Conservation (phyloP, 1,139 yeast species). For the Lodderomyces margitis region DNA sequence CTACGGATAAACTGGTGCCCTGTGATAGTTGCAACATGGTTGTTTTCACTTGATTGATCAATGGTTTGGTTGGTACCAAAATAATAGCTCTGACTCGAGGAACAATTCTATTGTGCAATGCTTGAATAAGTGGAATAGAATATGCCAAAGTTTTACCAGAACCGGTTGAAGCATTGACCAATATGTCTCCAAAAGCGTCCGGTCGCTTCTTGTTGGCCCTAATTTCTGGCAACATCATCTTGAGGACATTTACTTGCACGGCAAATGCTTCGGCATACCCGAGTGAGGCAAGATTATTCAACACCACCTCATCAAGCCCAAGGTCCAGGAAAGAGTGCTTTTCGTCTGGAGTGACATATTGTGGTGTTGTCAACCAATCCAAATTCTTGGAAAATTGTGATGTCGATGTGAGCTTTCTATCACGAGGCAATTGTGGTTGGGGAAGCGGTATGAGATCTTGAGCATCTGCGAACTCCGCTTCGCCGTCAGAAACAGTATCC, state of each 20-base stretch:
- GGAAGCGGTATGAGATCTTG: slow-evolving; percentile 77
- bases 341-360: slow-evolving; percentile 46
- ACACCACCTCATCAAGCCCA: slow-evolving; percentile 37
- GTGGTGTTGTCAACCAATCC: slow-evolving; percentile 70
- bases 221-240: slow-evolving; percentile 53
- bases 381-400: slow-evolving; percentile 42
- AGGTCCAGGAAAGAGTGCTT: slow-evolving; percentile 44
- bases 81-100: slow-evolving; percentile 76
- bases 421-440: slow-evolving; percentile 67
- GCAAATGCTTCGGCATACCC: slow-evolving; percentile 66
- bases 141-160: slow-evolving; percentile 96
- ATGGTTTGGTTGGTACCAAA: slow-evolving; percentile 86
- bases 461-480: slow-evolving; percentile 27
- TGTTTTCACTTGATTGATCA: slow-evolving; percentile 75
- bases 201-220: slow-evolving; percentile 52
- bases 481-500: slow-evolving; percentile 14
- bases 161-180: slow-evolving; percentile 95
- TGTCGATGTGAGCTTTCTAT: slow-evolving; percentile 39
- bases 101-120: slow-evolving; percentile 59
- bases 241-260: slow-evolving; percentile 69
- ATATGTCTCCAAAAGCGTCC: slow-evolving; percentile 62
- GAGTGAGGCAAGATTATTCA: slow-evolving; percentile 44
- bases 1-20: slow-evolving; percentile 64
- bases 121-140: slow-evolving; percentile 76
- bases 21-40: slow-evolving; percentile 59